These are phyloP conservation scores for Candida tetrigidarum DNA, from an alignment of 1,139 yeast species.

Conservation along the genomic window DNA sequence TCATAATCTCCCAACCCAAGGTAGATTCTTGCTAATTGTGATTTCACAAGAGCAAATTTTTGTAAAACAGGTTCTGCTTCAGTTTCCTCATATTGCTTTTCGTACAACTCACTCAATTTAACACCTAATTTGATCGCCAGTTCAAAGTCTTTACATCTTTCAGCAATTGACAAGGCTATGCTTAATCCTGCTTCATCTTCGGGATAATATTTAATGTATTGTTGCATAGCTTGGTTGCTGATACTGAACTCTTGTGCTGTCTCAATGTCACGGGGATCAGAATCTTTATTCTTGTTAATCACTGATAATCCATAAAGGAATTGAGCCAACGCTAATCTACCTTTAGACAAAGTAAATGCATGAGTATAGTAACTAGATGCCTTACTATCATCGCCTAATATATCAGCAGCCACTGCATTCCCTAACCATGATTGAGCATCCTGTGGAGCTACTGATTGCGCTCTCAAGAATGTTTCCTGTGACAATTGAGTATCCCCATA, in stretches of 20 bases:
- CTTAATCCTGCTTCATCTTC: slow-evolving; percentile 64
- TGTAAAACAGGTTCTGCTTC: slow-evolving; percentile 53
- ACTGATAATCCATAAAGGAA: slow-evolving; percentile 70
- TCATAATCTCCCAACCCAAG: slow-evolving; percentile 62
- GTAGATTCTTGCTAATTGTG: slow-evolving; percentile 71
- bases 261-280: slow-evolving; percentile 56
- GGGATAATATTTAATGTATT: slow-evolving; percentile 71
- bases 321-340: slow-evolving; percentile 72
- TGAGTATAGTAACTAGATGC: slow-evolving; percentile 72
- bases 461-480: slow-evolving; percentile 68
- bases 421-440: slow-evolving; percentile 86
- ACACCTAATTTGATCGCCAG: slow-evolving; percentile 54
- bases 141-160: slow-evolving; percentile 67
- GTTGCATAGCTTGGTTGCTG: slow-evolving; percentile 74
- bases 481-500: slow-evolving; percentile 76
- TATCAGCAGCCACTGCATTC: slow-evolving; percentile 70
- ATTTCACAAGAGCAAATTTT: slow-evolving; percentile 61
- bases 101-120: slow-evolving; percentile 54
- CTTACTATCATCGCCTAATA: slow-evolving; percentile 53
- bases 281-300: slow-evolving; percentile 45
- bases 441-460: slow-evolving; percentile 84
- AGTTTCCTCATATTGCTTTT: slow-evolving; percentile 57
- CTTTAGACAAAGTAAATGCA: slow-evolving; percentile 76
- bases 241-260: slow-evolving; percentile 67
- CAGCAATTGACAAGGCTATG: slow-evolving; percentile 63